Evolutionary conservation across 495 filamentous ascomycete genomes (phyloP).

Genomic region (Podospora didyma): DNA sequence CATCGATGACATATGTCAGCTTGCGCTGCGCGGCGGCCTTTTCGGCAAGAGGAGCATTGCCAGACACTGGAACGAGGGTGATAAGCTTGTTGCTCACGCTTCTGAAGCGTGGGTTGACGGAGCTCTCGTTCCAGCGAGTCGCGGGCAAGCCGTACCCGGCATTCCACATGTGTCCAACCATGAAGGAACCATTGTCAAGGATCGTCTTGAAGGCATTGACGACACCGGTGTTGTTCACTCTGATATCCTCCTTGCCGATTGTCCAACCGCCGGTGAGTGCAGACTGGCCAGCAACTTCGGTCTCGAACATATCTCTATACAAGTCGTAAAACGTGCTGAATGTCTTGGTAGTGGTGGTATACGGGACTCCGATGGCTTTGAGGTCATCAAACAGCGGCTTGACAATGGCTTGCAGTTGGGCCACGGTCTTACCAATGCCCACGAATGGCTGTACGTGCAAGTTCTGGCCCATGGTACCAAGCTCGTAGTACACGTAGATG

Average conservation of each 20-base stretch:
- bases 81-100: conserved; percentile 47
- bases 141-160: conserved; percentile 37
- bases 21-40: conserved; percentile 34
- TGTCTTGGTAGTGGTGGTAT: conserved; percentile 27
- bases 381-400: conserved; percentile 44
- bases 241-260: conserved; percentile 38
- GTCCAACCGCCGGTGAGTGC: conserved; percentile 46
- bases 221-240: conserved; percentile 36
- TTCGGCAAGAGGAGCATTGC: conserved; percentile 30
- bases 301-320: conserved; percentile 46
- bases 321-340: conserved; percentile 43
- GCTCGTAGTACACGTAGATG: conserved; percentile 48
- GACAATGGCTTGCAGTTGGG: conserved; percentile 37
- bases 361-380: conserved; percentile 30
- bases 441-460: conserved; percentile 42
- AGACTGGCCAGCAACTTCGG: conserved; percentile 38
- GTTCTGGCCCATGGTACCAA: conserved; percentile 21
- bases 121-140: conserved; percentile 27
- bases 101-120: conserved; percentile 40
- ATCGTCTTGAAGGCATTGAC: conserved; percentile 38
- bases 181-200: conserved; percentile 26
- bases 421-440: conserved; percentile 37
- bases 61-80: conserved; percentile 30
- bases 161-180: conserved; percentile 50
- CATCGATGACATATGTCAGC: conserved; percentile 43